A percentile compares a stretch with the other conserved stretches of the same genome.
Conservation (phyloP, 2,329 filamentous ascomycete genomes). For the Fusarium oxysporum region DNA sequence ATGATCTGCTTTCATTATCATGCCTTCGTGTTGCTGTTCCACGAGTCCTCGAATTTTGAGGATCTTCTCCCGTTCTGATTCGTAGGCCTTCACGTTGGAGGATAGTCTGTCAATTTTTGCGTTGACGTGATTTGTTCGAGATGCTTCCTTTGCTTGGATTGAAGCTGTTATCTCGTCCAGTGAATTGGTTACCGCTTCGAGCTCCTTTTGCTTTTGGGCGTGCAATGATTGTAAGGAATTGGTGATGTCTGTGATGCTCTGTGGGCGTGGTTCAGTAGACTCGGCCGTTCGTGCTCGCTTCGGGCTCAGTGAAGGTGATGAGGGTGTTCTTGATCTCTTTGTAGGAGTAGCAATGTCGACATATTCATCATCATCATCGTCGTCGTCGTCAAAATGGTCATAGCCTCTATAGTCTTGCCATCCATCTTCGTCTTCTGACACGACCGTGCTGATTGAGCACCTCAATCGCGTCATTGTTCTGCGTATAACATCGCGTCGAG, state of each 20-base stretch:
- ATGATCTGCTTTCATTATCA: background rate
- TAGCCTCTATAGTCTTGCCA: background rate
- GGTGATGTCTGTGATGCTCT: background rate
- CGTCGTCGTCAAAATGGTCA: background rate
- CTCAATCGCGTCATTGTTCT: background rate
- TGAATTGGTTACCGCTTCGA: background rate
- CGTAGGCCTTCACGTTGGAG: background rate
- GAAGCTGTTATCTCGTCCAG: background rate
- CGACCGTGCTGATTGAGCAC: fast-evolving
- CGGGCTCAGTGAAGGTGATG: background rate
- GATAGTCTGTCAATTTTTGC: background rate
- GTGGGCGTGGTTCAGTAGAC: background rate
- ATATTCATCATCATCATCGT: background rate
- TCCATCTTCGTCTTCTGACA: background rate
- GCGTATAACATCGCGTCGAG: background rate
- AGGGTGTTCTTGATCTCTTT: background rate
- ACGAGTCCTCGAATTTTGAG: background rate
- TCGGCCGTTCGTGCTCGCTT: background rate
- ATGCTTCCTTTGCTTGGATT: background rate
- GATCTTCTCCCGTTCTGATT: background rate
- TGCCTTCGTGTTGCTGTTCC: background rate
- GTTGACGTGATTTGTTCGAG: background rate
- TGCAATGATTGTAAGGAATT: background rate
- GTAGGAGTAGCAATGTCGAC: background rate
- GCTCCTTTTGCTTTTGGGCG: background rate